Conservation (phyloP, 2,329 filamentous ascomycete species). For the Ascochyta viciae-villosae region DNA sequence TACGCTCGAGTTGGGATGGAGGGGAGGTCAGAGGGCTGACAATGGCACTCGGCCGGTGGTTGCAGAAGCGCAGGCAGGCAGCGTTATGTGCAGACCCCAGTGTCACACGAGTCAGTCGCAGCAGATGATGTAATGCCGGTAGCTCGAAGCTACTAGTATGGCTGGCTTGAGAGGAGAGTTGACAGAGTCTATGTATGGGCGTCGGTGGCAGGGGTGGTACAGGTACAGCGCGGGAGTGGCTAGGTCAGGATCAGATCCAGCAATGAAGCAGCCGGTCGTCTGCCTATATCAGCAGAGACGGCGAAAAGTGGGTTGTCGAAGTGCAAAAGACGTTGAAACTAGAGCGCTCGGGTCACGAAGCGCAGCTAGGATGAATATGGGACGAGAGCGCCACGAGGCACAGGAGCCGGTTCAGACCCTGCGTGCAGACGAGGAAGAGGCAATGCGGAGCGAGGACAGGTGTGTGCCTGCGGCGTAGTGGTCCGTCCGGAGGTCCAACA, state of each 20-base stretch:
- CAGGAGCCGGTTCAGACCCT: constrained; percentile 18
- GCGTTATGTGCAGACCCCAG: constrained; percentile 10
- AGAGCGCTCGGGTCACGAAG: constrained; percentile 12
- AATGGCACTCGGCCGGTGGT: constrained; percentile 18
- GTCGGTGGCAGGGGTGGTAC: constrained; percentile 8
- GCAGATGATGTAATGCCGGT: constrained; percentile 14
- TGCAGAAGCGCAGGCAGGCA: constrained; percentile 18
- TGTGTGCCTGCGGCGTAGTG: constrained; percentile 11
- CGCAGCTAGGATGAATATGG: constrained; percentile 13
- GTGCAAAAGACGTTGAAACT: constrained; percentile 19
- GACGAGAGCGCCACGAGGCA: constrained; percentile 21
- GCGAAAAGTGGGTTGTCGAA: constrained; percentile 10
- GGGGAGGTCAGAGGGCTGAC: constrained; percentile 14
- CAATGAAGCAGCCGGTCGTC: not conserved
- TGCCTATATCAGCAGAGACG: constrained; percentile 14
- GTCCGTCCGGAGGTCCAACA: constrained; percentile 10
- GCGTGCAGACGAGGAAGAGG: constrained; percentile 12
- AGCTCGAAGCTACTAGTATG: constrained; percentile 1
- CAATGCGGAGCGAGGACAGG: constrained; percentile 15
- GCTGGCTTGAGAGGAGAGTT: not conserved
- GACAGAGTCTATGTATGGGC: constrained; percentile 4
- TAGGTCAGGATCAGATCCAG: not conserved
- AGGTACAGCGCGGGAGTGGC: not conserved
- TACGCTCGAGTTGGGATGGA: constrained; percentile 27
- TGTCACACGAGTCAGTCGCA: constrained; percentile 15